phyloP scores from a whole-genome alignment of 2,329 filamentous ascomycete genomes.

The Myriosclerotinia curreyana region DNA sequence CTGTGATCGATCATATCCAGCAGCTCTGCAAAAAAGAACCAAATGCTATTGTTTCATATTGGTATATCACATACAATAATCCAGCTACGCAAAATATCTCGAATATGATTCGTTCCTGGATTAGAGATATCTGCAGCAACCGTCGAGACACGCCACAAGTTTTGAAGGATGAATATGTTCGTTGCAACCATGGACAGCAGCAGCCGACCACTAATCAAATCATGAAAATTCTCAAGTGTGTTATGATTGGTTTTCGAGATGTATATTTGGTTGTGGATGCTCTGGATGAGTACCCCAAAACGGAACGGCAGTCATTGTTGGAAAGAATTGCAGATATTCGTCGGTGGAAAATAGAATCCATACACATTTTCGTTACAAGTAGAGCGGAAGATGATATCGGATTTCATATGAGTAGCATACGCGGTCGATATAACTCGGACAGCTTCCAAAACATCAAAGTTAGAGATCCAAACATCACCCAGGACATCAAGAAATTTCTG shows the following conservation, averaged over 20 bases:
- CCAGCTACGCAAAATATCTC: slow-evolving; percentile 20
- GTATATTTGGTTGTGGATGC: slow-evolving; percentile 28
- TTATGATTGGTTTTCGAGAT: slow-evolving; percentile 17
- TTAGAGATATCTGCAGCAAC: slow-evolving; percentile 24
- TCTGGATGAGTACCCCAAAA: slow-evolving; percentile 27
- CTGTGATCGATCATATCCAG: slow-evolving; percentile 23
- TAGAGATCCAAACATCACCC: background rate
- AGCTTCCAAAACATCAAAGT: background rate
- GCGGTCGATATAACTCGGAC: too few relatives aligned
- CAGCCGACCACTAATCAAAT: slow-evolving; percentile 15
- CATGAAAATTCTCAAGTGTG: slow-evolving; percentile 18
- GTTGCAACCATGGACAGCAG: slow-evolving; percentile 21
- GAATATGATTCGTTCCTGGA: slow-evolving; percentile 22
- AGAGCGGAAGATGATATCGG: too few relatives aligned
- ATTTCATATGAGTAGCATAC: too few relatives aligned
- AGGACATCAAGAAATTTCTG: background rate
- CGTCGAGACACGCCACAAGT: slow-evolving; percentile 13
- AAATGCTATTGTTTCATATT: slow-evolving; percentile 19
- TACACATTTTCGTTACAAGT: too few relatives aligned
- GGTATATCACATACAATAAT: slow-evolving; percentile 26
- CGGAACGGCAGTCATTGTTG: slow-evolving; percentile 13
- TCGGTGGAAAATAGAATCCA: background rate
- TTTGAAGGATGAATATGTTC: slow-evolving; percentile 12
- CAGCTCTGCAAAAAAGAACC: slow-evolving; percentile 11
- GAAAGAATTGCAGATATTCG: slow-evolving; percentile 16